These are phyloP conservation scores for Xylariaceae sp. DNA, from an alignment of 2,329 filamentous ascomycete genomes.

Conservation along the genomic window DNA sequence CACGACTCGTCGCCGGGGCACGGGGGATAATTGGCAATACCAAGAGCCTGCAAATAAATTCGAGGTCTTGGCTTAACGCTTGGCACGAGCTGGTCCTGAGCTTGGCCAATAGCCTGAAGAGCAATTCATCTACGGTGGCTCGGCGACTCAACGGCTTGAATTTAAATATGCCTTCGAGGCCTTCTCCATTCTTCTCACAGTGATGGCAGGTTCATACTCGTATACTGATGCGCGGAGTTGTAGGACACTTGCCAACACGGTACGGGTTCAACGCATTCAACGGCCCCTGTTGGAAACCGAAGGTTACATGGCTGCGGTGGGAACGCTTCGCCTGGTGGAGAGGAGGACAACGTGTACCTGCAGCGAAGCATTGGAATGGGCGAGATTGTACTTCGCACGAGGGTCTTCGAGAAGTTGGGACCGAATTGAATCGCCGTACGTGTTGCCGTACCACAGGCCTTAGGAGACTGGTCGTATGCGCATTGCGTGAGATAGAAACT, in stretches of 20 bases:
- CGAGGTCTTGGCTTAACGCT: conserved; percentile 7
- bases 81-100: conserved; percentile 3
- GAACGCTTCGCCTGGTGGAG: not conserved
- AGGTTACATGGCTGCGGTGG: not conserved
- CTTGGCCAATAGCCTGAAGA: not conserved
- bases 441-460: not conserved
- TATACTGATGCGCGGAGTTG: not conserved
- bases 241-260: not conserved
- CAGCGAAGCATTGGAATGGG: not conserved
- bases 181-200: not conserved
- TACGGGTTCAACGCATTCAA: not conserved
- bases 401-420: not conserved
- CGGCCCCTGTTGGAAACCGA: not conserved
- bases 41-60: conserved; percentile 1
- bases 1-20: not conserved
- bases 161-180: not conserved
- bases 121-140: not conserved
- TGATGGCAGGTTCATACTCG: not conserved
- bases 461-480: not conserved
- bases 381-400: not conserved
- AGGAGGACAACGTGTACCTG: not conserved
- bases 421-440: not conserved
- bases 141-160: not conserved
- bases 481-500: no score
- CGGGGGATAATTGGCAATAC: not conserved